Conservation (phyloP, 768 basidiomycete genomes). For the Tricholoma hemisulphureum region DNA sequence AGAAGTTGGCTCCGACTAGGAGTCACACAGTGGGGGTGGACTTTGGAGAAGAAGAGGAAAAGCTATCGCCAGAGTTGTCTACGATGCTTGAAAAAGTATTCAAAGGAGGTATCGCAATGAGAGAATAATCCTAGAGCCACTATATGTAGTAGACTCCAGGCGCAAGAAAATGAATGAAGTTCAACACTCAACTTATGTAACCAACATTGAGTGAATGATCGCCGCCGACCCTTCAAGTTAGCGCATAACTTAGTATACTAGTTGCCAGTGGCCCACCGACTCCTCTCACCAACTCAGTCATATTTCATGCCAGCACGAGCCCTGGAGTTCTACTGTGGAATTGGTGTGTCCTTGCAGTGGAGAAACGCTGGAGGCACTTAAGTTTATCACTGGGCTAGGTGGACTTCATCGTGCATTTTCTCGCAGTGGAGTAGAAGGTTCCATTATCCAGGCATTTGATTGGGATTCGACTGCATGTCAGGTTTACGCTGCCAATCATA, state of each 20-base stretch:
- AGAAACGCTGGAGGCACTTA: background rate
- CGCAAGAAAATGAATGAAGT: background rate
- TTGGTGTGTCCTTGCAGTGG: conserved; percentile 46
- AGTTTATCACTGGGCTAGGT: conserved; percentile 41
- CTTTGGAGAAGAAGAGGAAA: background rate
- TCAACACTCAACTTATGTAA: background rate
- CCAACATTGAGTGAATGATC: no score
- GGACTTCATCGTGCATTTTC: conserved; percentile 69
- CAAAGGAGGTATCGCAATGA: background rate
- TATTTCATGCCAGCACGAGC: conserved; percentile 33
- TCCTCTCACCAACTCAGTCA: no score
- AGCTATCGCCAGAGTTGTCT: background rate
- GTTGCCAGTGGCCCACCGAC: no score
- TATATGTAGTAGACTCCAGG: no score
- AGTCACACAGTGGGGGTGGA: conserved; percentile 8
- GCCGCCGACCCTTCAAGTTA: no score
- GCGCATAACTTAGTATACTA: no score
- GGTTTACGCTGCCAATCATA: conserved; percentile 67
- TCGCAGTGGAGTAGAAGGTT: conserved; percentile 45
- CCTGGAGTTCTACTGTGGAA: conserved; percentile 78
- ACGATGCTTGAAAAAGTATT: background rate
- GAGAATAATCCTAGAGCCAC: no score
- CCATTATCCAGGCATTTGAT: conserved; percentile 69
- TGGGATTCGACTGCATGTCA: conserved; percentile 76
- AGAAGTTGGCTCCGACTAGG: conserved; percentile 5